Evolutionary conservation across 345 rosid species (phyloP), one percentile per base, ranked within the genome.

Genomic region (Aethionema arabicum): DNA sequence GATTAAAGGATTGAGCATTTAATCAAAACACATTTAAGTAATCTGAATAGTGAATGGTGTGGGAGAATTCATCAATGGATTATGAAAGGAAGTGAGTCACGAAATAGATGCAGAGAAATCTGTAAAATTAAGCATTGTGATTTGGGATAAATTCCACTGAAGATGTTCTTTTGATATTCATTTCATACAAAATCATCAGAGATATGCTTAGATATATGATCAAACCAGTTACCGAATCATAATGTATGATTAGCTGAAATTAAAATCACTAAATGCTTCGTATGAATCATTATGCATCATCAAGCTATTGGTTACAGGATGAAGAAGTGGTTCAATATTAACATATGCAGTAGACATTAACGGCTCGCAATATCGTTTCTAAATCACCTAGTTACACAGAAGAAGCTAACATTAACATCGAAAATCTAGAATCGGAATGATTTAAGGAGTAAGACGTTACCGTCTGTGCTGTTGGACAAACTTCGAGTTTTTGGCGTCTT

Each of bases 401-500:
- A 29, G 15, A 31, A 53, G 3, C 4, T 4, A 56, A 4, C 12
- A 66, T 15, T 0, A 11, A 16, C 32, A 50, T 13, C 5, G 45
- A 0, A 2, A 59, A n/a, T 14, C 5, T 8, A 16, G 31, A 31
- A 61, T 16, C 13, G 4, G 31, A 44, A 8, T 7, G 38, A 63
- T 49, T 12, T 16, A 57, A 4, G 32, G 63, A 27, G 0, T 0
- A 49, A 41, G 47, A 56, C 33, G 6, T 52, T 73, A 86, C 98
- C 74, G 85, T 75, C 79, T 89, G 78, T 92, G 98, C 74, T 82
- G 81, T 73, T 87, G 91, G 32, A 80, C 96, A 56, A 89, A 92
- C 14, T 74, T 76, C 4, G 96, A 92, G 30, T 92, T 85, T 78
- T 92, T 89, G 29, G 91, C 93, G 52, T 92, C 93, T 67, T 89